Percentiles rank a stretch among this genome's conserved stretches.
Conservation (phyloP, 495 filamentous ascomycete species). For the Penicillium maclennaniae region DNA sequence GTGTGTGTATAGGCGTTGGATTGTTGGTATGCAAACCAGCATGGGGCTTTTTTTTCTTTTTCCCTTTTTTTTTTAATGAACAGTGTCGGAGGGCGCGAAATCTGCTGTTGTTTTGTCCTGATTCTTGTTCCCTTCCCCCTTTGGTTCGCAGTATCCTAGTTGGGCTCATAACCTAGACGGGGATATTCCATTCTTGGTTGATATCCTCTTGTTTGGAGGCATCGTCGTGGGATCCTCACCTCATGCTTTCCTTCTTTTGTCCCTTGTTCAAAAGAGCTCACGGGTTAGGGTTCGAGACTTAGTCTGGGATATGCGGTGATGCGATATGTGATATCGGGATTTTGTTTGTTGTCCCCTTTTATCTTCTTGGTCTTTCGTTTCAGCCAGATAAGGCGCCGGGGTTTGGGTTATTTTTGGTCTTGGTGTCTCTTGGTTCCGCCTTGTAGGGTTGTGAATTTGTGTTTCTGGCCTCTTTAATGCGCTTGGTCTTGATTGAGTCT, state of each 20-base stretch:
- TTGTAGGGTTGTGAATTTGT: neutral
- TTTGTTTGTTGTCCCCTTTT: constrained; percentile 4
- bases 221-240: constrained; percentile 4
- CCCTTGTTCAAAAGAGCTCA: constrained; percentile 3
- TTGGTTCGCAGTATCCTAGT: neutral
- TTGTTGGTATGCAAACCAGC: constrained; percentile 4
- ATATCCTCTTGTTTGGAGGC: constrained; percentile 22
- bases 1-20: constrained; percentile 20
- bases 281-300: constrained; percentile 12
- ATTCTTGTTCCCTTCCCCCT: neutral
- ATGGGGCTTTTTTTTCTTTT: neutral
- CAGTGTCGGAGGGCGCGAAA: constrained; percentile 3
- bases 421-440: constrained; percentile 8
- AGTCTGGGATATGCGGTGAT: constrained; percentile 23
- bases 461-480: constrained; percentile 11
- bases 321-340: constrained; percentile 20
- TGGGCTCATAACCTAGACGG: neutral
- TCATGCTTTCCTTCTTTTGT: constrained; percentile 3
- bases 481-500: constrained; percentile 11
- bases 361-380: constrained; percentile 23
- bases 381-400: constrained; percentile 26
- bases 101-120: neutral
- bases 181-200: constrained; percentile 13
- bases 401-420: constrained; percentile 14
- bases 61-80: neutral